These are phyloP conservation scores for Nothophoma quercina DNA, from an alignment of 2,329 filamentous ascomycete genomes.

Conservation along the genomic window DNA sequence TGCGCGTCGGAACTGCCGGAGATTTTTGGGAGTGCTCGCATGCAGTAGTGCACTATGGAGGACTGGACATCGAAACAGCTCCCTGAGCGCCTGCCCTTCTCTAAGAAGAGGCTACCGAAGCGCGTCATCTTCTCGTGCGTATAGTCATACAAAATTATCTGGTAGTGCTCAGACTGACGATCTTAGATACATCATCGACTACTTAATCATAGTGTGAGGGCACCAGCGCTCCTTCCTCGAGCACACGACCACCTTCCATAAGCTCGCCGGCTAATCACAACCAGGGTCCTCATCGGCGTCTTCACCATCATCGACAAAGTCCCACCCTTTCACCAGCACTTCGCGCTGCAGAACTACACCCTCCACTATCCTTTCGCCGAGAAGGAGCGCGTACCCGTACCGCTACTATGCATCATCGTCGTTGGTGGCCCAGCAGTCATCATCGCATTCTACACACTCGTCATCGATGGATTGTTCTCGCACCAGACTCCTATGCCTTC, in stretches of 20 bases:
- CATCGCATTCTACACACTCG: slow-evolving; percentile 63
- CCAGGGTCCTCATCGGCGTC: slow-evolving; percentile 58
- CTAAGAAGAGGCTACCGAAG: slow-evolving; percentile 59
- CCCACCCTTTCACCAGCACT: slow-evolving; percentile 65
- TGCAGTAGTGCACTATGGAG: slow-evolving; percentile 42
- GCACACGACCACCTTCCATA: slow-evolving; percentile 47
- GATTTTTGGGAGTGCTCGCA: slow-evolving; percentile 19
- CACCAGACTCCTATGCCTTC: slow-evolving; percentile 51
- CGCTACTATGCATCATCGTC: slow-evolving; percentile 58
- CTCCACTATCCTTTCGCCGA: slow-evolving; percentile 66
- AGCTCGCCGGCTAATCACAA: slow-evolving; percentile 27
- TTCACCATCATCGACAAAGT: slow-evolving; percentile 63
- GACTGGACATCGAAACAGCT: slow-evolving; percentile 47
- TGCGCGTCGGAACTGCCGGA: slow-evolving; percentile 19
- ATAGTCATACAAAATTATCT: not conserved
- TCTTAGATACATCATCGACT: slow-evolving; percentile 64
- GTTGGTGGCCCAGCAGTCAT: slow-evolving; percentile 58
- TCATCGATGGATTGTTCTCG: slow-evolving; percentile 66
- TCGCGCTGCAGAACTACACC: slow-evolving; percentile 63
- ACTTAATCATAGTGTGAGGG: slow-evolving; percentile 65
- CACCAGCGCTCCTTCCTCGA: slow-evolving; percentile 13
- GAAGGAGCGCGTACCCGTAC: slow-evolving; percentile 63
- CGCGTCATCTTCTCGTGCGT: slow-evolving; percentile 62
- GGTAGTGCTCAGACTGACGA: slow-evolving; percentile 29
- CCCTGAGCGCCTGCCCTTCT: slow-evolving; percentile 60